A percentile compares a stretch with the other conserved stretches of the same genome.
Conservation (phyloP, 1,284 basidiomycete species). For the Xerocomus amazonicus region DNA sequence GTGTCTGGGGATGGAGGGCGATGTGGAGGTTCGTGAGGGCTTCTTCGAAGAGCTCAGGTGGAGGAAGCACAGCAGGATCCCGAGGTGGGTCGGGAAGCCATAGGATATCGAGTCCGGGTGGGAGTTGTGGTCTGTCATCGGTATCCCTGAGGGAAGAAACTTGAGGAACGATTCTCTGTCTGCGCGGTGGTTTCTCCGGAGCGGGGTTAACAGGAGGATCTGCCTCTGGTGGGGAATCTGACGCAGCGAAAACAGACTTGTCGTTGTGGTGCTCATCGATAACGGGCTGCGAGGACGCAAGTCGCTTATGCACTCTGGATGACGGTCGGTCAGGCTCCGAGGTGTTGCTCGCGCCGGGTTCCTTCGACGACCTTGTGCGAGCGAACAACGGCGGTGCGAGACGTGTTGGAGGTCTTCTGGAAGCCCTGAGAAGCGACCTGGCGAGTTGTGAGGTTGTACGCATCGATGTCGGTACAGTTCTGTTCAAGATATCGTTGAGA, state of each 20-base stretch:
- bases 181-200: constrained; percentile 38
- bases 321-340: constrained; percentile 18
- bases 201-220: constrained; percentile 25
- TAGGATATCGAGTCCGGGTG: constrained; percentile 56
- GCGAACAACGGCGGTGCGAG: constrained; percentile 15
- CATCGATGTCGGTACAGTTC: constrained; percentile 17
- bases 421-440: constrained; percentile 15
- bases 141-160: constrained; percentile 33
- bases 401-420: constrained; percentile 6
- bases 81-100: constrained; percentile 48
- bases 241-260: constrained; percentile 4
- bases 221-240: constrained; percentile 24
- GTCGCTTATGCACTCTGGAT: constrained; percentile 34
- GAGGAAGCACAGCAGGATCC: constrained; percentile 39
- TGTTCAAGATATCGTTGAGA: not conserved
- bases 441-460: constrained; percentile 26
- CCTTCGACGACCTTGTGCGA: constrained; percentile 26
- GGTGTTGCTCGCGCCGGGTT: constrained; percentile 12
- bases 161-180: constrained; percentile 32
- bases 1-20: constrained; percentile 73
- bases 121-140: constrained; percentile 44
- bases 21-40: constrained; percentile 70
- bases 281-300: constrained; percentile 31
- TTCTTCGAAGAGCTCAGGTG: constrained; percentile 62
- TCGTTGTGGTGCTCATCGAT: constrained; percentile 18